Conservation (phyloP, 202 grass and related monocot genomes). For the Setaria viridis region DNA sequence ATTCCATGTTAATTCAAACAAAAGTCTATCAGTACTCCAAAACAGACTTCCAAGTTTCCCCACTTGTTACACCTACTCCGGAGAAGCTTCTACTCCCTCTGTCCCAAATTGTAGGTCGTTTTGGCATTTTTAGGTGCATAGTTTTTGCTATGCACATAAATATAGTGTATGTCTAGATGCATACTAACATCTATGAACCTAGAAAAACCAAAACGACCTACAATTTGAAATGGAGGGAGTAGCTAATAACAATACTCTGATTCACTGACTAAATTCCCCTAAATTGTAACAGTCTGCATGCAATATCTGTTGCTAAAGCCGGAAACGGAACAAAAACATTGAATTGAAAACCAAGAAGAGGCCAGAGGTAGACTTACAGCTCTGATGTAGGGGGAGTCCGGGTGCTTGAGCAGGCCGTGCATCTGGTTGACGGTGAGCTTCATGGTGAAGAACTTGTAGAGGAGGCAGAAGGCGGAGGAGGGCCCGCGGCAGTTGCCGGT, state of each 20-base stretch:
- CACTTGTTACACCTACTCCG: neutral
- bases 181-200: too few species aligned
- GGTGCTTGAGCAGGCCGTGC: conserved; percentile 92
- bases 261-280: neutral
- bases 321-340: neutral
- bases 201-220: too few species aligned
- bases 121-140: too few species aligned
- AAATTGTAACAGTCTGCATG: neutral
- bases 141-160: too few species aligned
- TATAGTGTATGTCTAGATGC: too few species aligned
- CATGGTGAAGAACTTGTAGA: conserved; percentile 97
- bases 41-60: neutral
- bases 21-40: neutral
- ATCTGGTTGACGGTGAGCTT: conserved; percentile 97
- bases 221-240: too few species aligned
- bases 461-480: conserved; percentile 89
- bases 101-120: too few species aligned
- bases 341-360: neutral
- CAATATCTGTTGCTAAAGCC: neutral
- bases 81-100: neutral
- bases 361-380: conserved; percentile 57
- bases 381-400: conserved; percentile 94
- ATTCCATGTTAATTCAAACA: neutral
- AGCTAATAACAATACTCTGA: neutral
- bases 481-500: conserved; percentile 96